phyloP scores from a whole-genome alignment of 306 rosid genomes.

The Alnus rubra region DNA sequence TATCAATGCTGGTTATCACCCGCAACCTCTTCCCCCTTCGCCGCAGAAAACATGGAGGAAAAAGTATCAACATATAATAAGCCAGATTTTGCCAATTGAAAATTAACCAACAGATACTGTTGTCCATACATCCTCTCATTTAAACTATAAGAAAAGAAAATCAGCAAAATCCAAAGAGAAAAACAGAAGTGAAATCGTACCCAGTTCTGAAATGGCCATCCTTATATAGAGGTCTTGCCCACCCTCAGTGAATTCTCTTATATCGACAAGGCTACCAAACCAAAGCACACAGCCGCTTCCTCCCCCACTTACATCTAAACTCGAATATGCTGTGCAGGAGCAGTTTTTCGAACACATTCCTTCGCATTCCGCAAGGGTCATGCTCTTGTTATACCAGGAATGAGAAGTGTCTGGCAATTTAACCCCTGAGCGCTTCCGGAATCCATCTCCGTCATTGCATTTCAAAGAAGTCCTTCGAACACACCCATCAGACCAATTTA shows the following conservation, averaged over 20 bases:
- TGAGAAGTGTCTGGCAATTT: slow-evolving; percentile 40
- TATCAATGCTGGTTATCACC: too few species aligned
- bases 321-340: slow-evolving; percentile 34
- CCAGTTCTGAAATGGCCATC: neutral
- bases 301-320: slow-evolving; percentile 17
- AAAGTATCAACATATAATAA: too few species aligned
- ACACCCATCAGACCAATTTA: slow-evolving; percentile 31
- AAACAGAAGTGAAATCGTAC: neutral
- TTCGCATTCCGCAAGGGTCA: slow-evolving; percentile 30
- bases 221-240: slow-evolving; percentile 36
- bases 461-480: slow-evolving; percentile 15
- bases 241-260: slow-evolving; percentile 12
- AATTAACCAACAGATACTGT: too few species aligned
- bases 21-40: too few species aligned
- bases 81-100: too few species aligned
- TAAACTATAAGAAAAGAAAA: too few species aligned
- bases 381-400: slow-evolving; percentile 28
- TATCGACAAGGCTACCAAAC: slow-evolving; percentile 32
- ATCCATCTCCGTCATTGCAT: slow-evolving; percentile 26
- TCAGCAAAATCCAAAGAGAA: slow-evolving; percentile 14
- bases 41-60: too few species aligned
- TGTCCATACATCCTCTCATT: too few species aligned
- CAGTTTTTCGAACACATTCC: slow-evolving; percentile 36
- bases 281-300: slow-evolving; percentile 47
- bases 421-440: slow-evolving; percentile 1